A percentile compares a stretch with the other conserved stretches of the same genome.
Evolutionary conservation across 2,329 filamentous ascomycete genomes (phyloP).

Genomic region (Pestalotiopsis sp.): DNA sequence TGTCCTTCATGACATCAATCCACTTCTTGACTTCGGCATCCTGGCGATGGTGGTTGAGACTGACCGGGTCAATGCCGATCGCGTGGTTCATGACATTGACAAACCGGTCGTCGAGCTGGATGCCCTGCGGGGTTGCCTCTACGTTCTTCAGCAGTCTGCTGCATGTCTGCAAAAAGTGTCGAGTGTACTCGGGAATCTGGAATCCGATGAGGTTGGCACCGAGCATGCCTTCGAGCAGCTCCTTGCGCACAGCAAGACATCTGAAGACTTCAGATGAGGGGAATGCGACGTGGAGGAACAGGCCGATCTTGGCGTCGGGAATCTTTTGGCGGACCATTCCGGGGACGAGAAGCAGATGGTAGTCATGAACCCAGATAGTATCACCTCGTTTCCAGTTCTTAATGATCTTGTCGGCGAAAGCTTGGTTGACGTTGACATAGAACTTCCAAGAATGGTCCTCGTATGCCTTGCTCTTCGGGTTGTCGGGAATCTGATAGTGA

Average conservation of each 20-base stretch:
- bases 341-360: conserved; percentile 88
- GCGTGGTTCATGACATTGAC: conserved; percentile 84
- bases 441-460: conserved; percentile 96
- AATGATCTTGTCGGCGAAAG: conserved; percentile 87
- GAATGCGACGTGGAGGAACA: conserved; percentile 94
- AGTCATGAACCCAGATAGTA: conserved; percentile 94
- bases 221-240: conserved; percentile 89
- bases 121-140: conserved; percentile 83
- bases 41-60: conserved; percentile 70
- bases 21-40: conserved; percentile 76
- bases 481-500: conserved; percentile 97
- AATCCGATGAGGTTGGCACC: conserved; percentile 92
- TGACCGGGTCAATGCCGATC: conserved; percentile 88
- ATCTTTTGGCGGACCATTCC: conserved; percentile 87
- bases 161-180: conserved; percentile 95
- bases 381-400: conserved; percentile 94
- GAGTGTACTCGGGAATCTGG: conserved; percentile 89
- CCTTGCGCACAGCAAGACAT: conserved; percentile 82
- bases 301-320: conserved; percentile 92
- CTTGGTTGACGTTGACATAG: conserved; percentile 90
- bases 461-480: conserved; percentile 97
- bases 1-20: conserved; percentile 78
- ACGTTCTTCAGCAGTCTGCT: conserved; percentile 85
- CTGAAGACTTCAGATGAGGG: conserved; percentile 96
- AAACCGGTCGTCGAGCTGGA: conserved; percentile 91